Percentiles rank a stretch among this genome's conserved stretches.
Conservation (phyloP, 345 rosid genomes). For the Rubroshorea leprosula region DNA sequence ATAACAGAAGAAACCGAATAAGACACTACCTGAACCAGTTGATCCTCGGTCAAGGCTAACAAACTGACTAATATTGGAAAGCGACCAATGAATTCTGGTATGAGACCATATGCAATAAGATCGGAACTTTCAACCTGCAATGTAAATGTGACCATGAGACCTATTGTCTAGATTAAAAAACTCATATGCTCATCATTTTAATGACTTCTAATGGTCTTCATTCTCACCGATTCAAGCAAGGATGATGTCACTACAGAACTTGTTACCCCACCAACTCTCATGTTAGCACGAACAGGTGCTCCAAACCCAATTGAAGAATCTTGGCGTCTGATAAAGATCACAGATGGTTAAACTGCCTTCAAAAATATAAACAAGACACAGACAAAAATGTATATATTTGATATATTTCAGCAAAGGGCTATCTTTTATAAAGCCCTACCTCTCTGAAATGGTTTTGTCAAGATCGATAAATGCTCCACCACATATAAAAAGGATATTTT, state of each 20-base stretch:
- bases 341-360: conserved; percentile 11
- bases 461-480: conserved; percentile 97
- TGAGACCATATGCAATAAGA: conserved; percentile 92
- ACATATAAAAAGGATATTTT: conserved; percentile 89
- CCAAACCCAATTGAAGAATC: conserved; percentile 97
- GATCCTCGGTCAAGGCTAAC: conserved; percentile 85
- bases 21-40: conserved; percentile 64
- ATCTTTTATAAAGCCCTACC: conserved; percentile 35
- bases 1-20: conserved; percentile 8
- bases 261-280: conserved; percentile 67
- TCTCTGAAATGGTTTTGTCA: conserved; percentile 88
- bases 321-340: conserved; percentile 57
- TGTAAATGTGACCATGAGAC: conserved; percentile 13
- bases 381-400: not conserved
- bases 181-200: too few species aligned
- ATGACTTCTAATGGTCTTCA: conserved; percentile 1
- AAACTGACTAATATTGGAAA: conserved; percentile 90
- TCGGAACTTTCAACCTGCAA: conserved; percentile 87
- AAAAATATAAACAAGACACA: conserved; percentile 9
- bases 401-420: not conserved
- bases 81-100: conserved; percentile 96
- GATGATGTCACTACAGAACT: conserved; percentile 74
- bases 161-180: too few species aligned
- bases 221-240: conserved; percentile 78
- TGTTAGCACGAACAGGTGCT: conserved; percentile 95